Conservation (phyloP, 208 protist genomes). For the Leishmania lainsoni region DNA sequence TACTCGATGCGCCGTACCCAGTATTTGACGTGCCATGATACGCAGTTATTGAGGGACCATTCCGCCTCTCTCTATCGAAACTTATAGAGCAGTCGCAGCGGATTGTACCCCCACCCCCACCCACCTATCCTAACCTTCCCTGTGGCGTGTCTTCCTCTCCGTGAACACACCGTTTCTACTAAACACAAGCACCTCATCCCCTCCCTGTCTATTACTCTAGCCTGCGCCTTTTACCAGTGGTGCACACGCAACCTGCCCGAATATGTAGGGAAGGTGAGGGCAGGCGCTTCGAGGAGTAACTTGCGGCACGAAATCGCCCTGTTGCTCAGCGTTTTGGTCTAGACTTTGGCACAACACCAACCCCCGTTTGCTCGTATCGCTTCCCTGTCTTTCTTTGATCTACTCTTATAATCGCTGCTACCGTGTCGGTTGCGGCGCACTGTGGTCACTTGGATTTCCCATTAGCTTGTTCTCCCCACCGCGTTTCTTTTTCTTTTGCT, state of each 20-base stretch:
- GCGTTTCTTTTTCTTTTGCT: neutral
- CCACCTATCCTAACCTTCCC: neutral
- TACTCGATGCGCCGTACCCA: neutral
- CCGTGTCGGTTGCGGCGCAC: neutral
- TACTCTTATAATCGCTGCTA: neutral
- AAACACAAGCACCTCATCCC: neutral
- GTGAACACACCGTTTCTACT: neutral
- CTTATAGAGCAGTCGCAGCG: neutral
- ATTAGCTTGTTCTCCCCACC: neutral
- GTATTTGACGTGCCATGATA: neutral
- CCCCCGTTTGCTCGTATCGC: neutral
- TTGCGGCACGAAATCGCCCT: neutral
- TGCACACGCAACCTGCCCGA: neutral
- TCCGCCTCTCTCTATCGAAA: neutral
- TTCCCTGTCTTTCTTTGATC: neutral
- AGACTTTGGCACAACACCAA: neutral
- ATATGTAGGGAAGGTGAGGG: too few relatives aligned
- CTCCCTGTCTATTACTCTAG: neutral
- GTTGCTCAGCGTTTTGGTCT: neutral
- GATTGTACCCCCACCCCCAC: too few relatives aligned
- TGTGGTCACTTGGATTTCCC: neutral
- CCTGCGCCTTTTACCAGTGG: neutral
- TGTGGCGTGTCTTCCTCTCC: neutral
- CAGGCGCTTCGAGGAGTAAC: neutral
- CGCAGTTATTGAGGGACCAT: neutral